Base-by-base conservation (phyloP, 306 rosid species). In the Medicago lupulina region DNA sequence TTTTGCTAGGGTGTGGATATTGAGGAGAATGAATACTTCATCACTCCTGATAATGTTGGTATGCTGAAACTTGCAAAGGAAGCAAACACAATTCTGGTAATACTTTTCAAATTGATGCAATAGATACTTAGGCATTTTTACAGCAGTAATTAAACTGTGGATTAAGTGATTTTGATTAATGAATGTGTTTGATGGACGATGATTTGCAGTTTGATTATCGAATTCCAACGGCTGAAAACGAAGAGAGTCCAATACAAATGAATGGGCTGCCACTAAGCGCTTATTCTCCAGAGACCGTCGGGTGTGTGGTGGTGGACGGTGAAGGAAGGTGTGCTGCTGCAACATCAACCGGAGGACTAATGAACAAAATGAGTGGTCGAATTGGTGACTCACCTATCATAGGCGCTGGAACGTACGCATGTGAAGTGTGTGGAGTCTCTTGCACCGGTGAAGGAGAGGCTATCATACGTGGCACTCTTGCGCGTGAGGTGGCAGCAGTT, bases 361-460 rank as follows among this genome's bases (percentile, higher is more conserved):
- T 92, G 89, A 96, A 96, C 83, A 96, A 96, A 39, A 85, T 76
- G 97, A 83, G 25, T 1, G 99, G 98, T 0, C 76, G 98, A 36
- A 92, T 96, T 2, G 99, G 98, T 1, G 99, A 96, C 85, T 90
- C 98, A 14, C 96, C 99, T 0, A 51, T 96, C 7, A 96, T 92
- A 5, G 99, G 99, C 0, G 93, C 96, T 0, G 99, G 98, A 6
- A 95, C 99, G 0, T 95, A 92, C 81, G 99, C 99, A 7, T 86
- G 99, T 64, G 75, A 87, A 38, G 11, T 92, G 2, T 90, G 98
- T 43, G 99, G 98, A 59, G 97, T 95, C 0, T 95, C 99, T 3
- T 92, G 99, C 88, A 92, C 99, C 0, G 99, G 99, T 1, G 99
- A 95, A 44, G 99, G 99, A 0, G 99, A 95, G 75, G 99, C 99